A percentile compares a stretch with the other conserved stretches of the same genome.
Evolutionary conservation across 345 rosid genomes (phyloP).

Genomic region (Noccaea caerulescens): DNA sequence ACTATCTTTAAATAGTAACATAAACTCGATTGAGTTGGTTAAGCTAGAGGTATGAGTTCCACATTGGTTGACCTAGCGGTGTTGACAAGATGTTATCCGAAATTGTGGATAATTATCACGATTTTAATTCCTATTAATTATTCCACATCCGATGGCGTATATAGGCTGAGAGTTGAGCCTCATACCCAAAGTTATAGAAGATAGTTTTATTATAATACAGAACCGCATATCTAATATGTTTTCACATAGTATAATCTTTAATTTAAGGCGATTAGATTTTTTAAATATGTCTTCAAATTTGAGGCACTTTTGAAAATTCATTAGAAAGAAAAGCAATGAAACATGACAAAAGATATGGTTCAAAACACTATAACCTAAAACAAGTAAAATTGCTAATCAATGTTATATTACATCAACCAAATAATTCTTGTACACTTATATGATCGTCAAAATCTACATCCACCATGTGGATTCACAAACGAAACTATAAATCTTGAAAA

Average conservation of each 20-base stretch:
- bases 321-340: background rate
- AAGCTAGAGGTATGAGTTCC: background rate
- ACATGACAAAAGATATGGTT: background rate
- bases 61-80: conserved; percentile 24
- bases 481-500: too few relatives aligned
- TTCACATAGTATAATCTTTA: background rate
- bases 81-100: conserved; percentile 17
- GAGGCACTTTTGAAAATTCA: background rate
- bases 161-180: background rate
- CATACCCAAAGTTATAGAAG: background rate
- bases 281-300: too few relatives aligned
- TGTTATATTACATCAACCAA: background rate
- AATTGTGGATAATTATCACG: background rate
- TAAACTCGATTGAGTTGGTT: background rate
- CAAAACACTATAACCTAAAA: background rate
- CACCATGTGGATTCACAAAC: background rate
- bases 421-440: background rate
- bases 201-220: background rate
- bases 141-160: background rate
- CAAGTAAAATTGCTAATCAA: background rate
- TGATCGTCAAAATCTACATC: background rate
- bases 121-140: background rate
- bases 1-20: conserved; percentile 14
- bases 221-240: background rate
- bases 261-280: too few relatives aligned